Evolutionary conservation across 495 filamentous ascomycete species (phyloP).

Genomic region (Aspergillus leporis): DNA sequence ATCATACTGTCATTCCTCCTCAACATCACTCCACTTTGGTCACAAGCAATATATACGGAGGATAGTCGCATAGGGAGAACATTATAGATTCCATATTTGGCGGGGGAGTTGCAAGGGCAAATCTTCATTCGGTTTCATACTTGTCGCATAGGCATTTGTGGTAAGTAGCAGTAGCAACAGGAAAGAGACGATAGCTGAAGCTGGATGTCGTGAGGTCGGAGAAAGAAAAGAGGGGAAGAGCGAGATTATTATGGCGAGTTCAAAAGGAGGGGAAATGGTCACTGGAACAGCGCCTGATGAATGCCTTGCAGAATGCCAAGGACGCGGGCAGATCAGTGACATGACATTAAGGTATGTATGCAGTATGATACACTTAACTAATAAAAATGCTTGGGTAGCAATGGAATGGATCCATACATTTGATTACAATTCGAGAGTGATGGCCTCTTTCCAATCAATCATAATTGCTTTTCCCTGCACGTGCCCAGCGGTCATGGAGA

Average conservation of each 20-base stretch:
- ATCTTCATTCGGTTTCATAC: not conserved
- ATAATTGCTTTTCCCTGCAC: not conserved
- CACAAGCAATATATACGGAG: not conserved
- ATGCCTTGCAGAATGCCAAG: not conserved
- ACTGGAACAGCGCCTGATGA: not conserved
- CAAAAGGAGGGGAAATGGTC: slow-evolving; percentile 4
- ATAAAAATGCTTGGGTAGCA: not conserved
- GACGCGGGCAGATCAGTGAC: not conserved
- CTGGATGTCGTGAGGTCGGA: not conserved
- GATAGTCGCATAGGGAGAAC: not conserved
- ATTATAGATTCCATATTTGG: not conserved
- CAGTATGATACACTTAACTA: not conserved
- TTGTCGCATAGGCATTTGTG: not conserved
- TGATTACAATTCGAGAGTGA: too few relatives aligned
- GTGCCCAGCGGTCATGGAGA: not conserved
- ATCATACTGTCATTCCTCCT: not conserved
- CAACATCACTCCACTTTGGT: not conserved
- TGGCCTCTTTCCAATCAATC: not conserved
- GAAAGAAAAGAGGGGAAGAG: slow-evolving; percentile 1
- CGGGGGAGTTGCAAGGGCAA: not conserved
- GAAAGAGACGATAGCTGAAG: not conserved
- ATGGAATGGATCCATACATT: too few relatives aligned
- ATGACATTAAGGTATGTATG: not conserved
- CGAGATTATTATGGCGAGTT: not conserved
- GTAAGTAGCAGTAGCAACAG: not conserved